Percentiles rank a stretch among this genome's conserved stretches.
phyloP scores from a whole-genome alignment of 2,329 filamentous ascomycete species.

The Fusarium sp. region DNA sequence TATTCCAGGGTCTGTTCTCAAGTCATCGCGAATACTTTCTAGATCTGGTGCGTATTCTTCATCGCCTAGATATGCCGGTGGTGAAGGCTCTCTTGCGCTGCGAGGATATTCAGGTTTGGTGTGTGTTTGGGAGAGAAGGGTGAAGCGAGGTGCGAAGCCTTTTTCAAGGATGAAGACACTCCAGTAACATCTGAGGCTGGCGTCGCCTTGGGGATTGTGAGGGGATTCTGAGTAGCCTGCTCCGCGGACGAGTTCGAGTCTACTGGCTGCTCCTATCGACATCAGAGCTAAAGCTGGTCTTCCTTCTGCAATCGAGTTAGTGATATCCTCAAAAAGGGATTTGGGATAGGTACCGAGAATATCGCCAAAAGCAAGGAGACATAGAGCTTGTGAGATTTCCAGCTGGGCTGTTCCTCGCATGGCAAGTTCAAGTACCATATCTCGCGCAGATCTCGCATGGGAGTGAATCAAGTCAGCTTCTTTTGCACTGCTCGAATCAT shows the following conservation, averaged over 20 bases:
- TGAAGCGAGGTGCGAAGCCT: conserved; percentile 25
- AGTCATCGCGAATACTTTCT: conserved; percentile 24
- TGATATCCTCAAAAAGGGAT: no score
- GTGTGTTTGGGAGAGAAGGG: neutral
- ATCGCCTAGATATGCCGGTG: conserved; percentile 1
- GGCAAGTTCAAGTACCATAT: conserved; percentile 16
- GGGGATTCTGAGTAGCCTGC: conserved; percentile 6
- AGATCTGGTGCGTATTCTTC: conserved; percentile 33
- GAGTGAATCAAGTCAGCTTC: conserved; percentile 23
- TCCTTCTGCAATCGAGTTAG: conserved; percentile 6
- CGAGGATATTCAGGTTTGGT: conserved; percentile 16
- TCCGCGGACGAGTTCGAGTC: conserved; percentile 28
- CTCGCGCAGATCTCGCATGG: conserved; percentile 8
- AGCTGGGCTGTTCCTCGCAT: conserved; percentile 27
- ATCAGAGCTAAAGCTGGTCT: conserved; percentile 30
- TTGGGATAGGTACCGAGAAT: conserved; percentile 2
- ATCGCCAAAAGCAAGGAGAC: conserved; percentile 10
- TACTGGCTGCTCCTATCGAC: conserved; percentile 32
- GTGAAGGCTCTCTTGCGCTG: conserved; percentile 25
- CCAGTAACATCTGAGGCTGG: conserved; percentile 35
- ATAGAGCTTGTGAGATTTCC: conserved; percentile 21
- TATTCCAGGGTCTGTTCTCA: conserved; percentile 22
- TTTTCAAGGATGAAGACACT: conserved; percentile 37
- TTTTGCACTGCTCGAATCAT: conserved; percentile 19
- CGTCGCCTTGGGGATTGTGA: neutral